Percentiles rank a stretch among this genome's conserved stretches.
These are phyloP conservation scores for Colletotrichum theobromicola DNA, from an alignment of 2,329 filamentous ascomycete species.

Conservation along the genomic window DNA sequence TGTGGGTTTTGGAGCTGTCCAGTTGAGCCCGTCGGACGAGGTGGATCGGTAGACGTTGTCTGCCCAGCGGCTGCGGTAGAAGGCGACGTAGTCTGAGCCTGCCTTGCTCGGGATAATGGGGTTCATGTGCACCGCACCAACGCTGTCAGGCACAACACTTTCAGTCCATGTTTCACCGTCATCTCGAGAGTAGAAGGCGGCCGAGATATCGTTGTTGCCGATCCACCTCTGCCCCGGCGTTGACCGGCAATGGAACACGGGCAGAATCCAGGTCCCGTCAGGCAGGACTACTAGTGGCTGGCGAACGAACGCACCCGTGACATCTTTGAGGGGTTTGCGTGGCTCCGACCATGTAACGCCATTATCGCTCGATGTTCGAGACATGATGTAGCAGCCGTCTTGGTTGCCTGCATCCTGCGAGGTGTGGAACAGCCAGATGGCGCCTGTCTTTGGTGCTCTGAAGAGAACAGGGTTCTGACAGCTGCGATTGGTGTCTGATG, in stretches of 20 bases:
- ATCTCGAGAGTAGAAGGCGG: constrained; percentile 40
- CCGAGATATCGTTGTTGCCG: constrained; percentile 48
- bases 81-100: constrained; percentile 33
- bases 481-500: constrained; percentile 42
- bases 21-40: constrained; percentile 42
- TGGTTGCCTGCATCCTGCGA: constrained; percentile 50
- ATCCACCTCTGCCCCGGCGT: constrained; percentile 46
- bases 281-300: constrained; percentile 42
- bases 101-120: constrained; percentile 33
- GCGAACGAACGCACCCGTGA: constrained; percentile 43
- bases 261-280: constrained; percentile 44
- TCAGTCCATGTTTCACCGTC: constrained; percentile 44
- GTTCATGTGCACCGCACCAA: constrained; percentile 49
- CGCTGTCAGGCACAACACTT: constrained; percentile 37
- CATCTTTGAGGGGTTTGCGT: constrained; percentile 33
- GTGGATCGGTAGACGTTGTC: constrained; percentile 46
- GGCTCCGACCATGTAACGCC: constrained; percentile 41
- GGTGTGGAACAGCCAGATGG: constrained; percentile 48
- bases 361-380: constrained; percentile 37
- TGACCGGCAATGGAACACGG: constrained; percentile 47
- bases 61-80: constrained; percentile 50
- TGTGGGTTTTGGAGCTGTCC: constrained; percentile 38
- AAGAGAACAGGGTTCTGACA: constrained; percentile 52
- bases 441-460: constrained; percentile 33
- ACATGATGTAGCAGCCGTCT: constrained; percentile 43